Percentiles rank a stretch among this genome's conserved stretches.
phyloP scores from a whole-genome alignment of 2,329 filamentous ascomycete genomes.

The Diatrype stigma region DNA sequence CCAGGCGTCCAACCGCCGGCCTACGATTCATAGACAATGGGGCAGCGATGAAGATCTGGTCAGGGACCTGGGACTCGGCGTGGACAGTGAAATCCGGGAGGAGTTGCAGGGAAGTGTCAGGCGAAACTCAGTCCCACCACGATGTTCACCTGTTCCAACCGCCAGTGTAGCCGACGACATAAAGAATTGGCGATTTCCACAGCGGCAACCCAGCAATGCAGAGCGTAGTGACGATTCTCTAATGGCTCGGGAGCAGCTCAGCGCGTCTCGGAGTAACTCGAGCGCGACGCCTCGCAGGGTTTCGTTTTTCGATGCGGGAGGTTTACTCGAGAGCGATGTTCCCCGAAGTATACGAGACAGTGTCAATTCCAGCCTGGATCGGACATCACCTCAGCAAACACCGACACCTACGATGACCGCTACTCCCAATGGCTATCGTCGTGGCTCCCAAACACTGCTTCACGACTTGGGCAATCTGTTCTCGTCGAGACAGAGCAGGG shows the following conservation, averaged over 20 bases:
- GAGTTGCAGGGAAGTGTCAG: slow-evolving; percentile 8
- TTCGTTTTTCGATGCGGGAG: slow-evolving; percentile 83
- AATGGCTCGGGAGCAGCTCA: slow-evolving; percentile 31
- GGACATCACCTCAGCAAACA: slow-evolving; percentile 29
- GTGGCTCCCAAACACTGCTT: slow-evolving; percentile 54
- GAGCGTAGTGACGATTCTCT: slow-evolving; percentile 44
- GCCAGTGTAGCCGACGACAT: slow-evolving; percentile 32
- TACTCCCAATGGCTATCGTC: slow-evolving; percentile 39
- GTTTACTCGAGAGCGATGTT: slow-evolving; percentile 58
- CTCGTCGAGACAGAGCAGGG: slow-evolving; percentile 26
- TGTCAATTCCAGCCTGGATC: slow-evolving; percentile 37
- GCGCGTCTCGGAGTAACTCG: slow-evolving; percentile 35
- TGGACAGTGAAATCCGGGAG: slow-evolving; percentile 48
- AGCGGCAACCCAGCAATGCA: slow-evolving; percentile 32
- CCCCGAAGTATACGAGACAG: slow-evolving; percentile 35
- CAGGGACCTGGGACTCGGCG: slow-evolving; percentile 69
- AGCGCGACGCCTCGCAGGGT: slow-evolving; percentile 53
- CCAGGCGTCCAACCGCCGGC: slow-evolving; percentile 39
- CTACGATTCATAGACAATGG: slow-evolving; percentile 62
- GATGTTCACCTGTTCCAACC: slow-evolving; percentile 34
- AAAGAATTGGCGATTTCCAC: slow-evolving; percentile 45
- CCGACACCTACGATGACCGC: slow-evolving; percentile 44
- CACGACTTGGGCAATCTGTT: slow-evolving; percentile 51
- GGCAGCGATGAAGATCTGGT: slow-evolving; percentile 92
- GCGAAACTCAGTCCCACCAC: slow-evolving; percentile 21